A percentile compares a stretch with the other conserved stretches of the same genome.
These are phyloP conservation scores for Penicillium glabrum DNA, from an alignment of 2,329 filamentous ascomycete genomes.

Conservation along the genomic window DNA sequence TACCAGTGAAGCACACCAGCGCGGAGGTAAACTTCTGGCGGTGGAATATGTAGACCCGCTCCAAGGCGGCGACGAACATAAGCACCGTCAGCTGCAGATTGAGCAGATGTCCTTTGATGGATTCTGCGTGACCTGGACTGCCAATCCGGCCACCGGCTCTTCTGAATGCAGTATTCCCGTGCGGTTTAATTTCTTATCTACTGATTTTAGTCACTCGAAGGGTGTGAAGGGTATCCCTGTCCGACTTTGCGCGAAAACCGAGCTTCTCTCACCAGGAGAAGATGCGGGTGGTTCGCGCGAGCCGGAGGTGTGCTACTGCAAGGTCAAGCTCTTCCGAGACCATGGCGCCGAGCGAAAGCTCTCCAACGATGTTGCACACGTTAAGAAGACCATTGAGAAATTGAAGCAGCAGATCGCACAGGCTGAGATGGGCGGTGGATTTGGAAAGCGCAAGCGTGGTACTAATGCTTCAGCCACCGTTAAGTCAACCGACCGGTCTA, in stretches of 20 bases:
- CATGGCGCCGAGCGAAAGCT: conserved; percentile 94
- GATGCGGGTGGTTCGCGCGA: conserved; percentile 30
- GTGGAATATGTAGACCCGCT: conserved; percentile 83
- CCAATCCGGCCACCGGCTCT: conserved; percentile 60
- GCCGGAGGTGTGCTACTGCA: conserved; percentile 89
- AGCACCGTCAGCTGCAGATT: conserved; percentile 64
- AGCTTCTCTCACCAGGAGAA: conserved; percentile 58
- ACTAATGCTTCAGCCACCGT: conserved; percentile 53
- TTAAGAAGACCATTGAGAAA: conserved; percentile 96
- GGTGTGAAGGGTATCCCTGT: conserved; percentile 98
- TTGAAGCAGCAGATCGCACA: conserved; percentile 90
- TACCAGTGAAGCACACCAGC: conserved; percentile 91
- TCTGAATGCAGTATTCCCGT: conserved; percentile 85
- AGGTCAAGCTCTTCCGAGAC: conserved; percentile 94
- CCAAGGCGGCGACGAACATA: conserved; percentile 55
- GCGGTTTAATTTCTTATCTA: conserved; percentile 97
- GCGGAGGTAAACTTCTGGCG: conserved; percentile 87
- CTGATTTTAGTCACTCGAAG: conserved; percentile 98
- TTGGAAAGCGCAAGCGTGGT: conserved; percentile 60
- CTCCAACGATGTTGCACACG: conserved; percentile 89
- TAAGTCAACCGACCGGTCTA: conserved; percentile 58
- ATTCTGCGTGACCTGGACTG: conserved; percentile 87
- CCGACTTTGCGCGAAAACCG: conserved; percentile 86
- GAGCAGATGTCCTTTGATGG: conserved; percentile 86
- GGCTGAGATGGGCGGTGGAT: conserved; percentile 60